Conservation (phyloP, 805 yeast genomes). For the Metschnikowia similis region DNA sequence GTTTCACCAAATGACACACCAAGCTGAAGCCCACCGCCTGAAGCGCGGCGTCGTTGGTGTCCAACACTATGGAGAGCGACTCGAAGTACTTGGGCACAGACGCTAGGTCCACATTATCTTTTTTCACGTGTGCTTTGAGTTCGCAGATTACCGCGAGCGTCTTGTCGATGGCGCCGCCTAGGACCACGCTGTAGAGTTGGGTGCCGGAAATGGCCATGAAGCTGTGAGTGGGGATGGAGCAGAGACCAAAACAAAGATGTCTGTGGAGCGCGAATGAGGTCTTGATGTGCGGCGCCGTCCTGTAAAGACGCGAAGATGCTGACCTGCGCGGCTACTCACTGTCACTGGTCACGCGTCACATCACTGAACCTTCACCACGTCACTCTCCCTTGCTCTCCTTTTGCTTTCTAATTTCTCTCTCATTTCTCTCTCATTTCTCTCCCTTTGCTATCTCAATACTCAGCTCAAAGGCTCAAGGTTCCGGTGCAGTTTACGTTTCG, state of each 20-base stretch:
- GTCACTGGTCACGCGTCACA: too few relatives aligned
- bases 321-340: too few relatives aligned
- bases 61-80: conserved; percentile 43
- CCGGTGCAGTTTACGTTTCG: too few relatives aligned
- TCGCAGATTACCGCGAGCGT: conserved; percentile 23
- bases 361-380: too few relatives aligned
- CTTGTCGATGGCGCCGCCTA: conserved; percentile 8
- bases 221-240: background rate
- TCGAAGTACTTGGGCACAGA: conserved; percentile 50
- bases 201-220: conserved; percentile 16
- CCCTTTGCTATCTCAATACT: too few relatives aligned
- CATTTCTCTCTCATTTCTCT: too few relatives aligned
- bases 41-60: conserved; percentile 34
- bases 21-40: conserved; percentile 45
- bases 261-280: conserved; percentile 2
- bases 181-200: conserved; percentile 9
- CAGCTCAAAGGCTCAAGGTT: too few relatives aligned
- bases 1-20: conserved; percentile 51
- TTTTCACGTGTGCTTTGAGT: conserved; percentile 52
- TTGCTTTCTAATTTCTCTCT: too few relatives aligned
- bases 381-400: too few relatives aligned
- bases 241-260: conserved; percentile 3
- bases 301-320: background rate
- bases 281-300: background rate
- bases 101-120: conserved; percentile 48